phyloP scores from a whole-genome alignment of 441 rosid species.

The Theobroma grandiflorum region DNA sequence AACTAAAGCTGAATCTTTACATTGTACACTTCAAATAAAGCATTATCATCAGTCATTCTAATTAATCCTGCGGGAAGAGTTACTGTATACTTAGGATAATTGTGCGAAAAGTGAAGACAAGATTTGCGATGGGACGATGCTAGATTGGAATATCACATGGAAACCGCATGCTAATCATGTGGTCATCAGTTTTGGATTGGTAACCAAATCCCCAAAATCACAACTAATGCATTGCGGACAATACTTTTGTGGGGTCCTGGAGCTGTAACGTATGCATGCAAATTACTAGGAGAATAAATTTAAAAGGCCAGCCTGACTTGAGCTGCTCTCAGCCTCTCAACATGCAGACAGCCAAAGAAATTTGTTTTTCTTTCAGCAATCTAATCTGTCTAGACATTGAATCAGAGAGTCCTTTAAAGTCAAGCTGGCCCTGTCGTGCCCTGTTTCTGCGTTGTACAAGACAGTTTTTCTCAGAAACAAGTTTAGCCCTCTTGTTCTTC shows the following conservation, averaged over 20 bases:
- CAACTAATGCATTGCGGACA: neutral
- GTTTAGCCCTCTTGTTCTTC: neutral
- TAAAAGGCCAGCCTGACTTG: neutral
- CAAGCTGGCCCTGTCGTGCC: slow-evolving; percentile 12
- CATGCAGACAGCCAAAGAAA: neutral
- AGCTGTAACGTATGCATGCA: neutral
- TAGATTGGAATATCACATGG: neutral
- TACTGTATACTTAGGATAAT: neutral
- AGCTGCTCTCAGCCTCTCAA: neutral
- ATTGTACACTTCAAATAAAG: neutral
- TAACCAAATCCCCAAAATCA: slow-evolving; percentile 9
- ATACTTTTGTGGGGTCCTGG: neutral
- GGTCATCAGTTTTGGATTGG: neutral
- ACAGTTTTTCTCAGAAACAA: neutral
- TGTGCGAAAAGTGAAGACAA: neutral
- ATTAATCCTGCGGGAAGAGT: neutral
- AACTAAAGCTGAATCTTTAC: neutral
- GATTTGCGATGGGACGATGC: neutral
- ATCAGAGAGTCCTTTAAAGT: neutral
- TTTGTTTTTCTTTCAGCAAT: slow-evolving; percentile 4
- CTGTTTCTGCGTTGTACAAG: neutral
- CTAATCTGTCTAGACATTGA: neutral
- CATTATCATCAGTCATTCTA: neutral
- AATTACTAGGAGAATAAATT: slow-evolving; percentile 3
- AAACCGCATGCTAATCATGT: slow-evolving; percentile 9